Percentiles rank a stretch among this genome's conserved stretches.
These are phyloP conservation scores for Brassica cretica DNA, from an alignment of 345 rosid species.

Conservation along the genomic window DNA sequence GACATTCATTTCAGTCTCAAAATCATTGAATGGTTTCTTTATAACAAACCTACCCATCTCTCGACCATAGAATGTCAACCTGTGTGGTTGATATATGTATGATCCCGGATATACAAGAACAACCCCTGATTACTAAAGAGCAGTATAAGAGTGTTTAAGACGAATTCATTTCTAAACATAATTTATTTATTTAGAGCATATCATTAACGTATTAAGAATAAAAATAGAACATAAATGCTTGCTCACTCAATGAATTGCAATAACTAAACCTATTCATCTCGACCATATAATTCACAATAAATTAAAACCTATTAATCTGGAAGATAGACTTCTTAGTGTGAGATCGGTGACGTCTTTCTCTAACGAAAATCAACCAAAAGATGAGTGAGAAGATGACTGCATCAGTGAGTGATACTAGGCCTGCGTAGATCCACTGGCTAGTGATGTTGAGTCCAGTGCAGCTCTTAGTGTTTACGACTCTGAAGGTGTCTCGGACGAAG, in stretches of 20 bases:
- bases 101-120: background rate
- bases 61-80: background rate
- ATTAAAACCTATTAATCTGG: constrained; percentile 26
- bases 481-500: constrained; percentile 48
- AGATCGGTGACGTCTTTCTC: constrained; percentile 40
- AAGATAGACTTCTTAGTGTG: constrained; percentile 32
- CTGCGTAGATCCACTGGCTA: constrained; percentile 49
- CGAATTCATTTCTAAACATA: too few species aligned
- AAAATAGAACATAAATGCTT: background rate
- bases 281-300: constrained; percentile 13
- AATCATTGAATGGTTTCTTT: background rate
- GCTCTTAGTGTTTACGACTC: constrained; percentile 33
- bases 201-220: too few species aligned
- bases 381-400: constrained; percentile 49
- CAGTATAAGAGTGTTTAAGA: too few species aligned
- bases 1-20: background rate
- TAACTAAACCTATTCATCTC: constrained; percentile 30
- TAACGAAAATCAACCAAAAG: constrained; percentile 47
- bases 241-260: background rate
- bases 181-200: too few species aligned
- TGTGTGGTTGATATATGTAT: background rate
- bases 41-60: background rate
- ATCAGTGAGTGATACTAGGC: constrained; percentile 45
- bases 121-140: background rate
- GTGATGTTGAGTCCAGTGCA: constrained; percentile 46